Conservation (phyloP, 129 eudicot species). For the Kitagawia praeruptora region DNA sequence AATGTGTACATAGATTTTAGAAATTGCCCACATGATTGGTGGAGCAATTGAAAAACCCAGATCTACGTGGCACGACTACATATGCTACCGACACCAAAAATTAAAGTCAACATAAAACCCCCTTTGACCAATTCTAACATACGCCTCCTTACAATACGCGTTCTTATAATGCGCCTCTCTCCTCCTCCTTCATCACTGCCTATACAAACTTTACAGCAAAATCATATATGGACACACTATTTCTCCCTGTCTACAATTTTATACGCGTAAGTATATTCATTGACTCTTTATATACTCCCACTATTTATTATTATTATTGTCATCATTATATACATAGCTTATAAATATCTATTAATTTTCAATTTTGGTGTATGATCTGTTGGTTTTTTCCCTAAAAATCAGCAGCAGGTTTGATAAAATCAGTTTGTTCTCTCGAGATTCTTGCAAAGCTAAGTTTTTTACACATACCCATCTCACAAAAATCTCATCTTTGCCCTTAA, state of each 20-base stretch:
- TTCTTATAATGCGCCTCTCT: not conserved
- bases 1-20: not conserved
- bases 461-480: not conserved
- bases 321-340: not conserved
- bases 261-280: slow-evolving; percentile 1
- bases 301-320: not conserved
- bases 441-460: slow-evolving; percentile 1
- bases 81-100: slow-evolving; percentile 18
- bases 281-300: not conserved
- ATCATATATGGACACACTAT: no score
- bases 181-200: slow-evolving; percentile 4
- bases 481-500: not conserved
- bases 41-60: not conserved
- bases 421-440: not conserved
- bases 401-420: not conserved
- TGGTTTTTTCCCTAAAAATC: not conserved
- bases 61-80: not conserved
- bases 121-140: slow-evolving; percentile 18
- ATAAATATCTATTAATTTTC: not conserved
- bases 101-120: not conserved
- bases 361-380: not conserved
- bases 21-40: not conserved
- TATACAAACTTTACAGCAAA: not conserved
- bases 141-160: not conserved
- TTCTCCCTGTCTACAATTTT: not conserved